Percentiles rank a stretch among this genome's conserved stretches.
Conservation (phyloP, 2,329 filamentous ascomycete genomes). For the Sclerotinia minor region DNA sequence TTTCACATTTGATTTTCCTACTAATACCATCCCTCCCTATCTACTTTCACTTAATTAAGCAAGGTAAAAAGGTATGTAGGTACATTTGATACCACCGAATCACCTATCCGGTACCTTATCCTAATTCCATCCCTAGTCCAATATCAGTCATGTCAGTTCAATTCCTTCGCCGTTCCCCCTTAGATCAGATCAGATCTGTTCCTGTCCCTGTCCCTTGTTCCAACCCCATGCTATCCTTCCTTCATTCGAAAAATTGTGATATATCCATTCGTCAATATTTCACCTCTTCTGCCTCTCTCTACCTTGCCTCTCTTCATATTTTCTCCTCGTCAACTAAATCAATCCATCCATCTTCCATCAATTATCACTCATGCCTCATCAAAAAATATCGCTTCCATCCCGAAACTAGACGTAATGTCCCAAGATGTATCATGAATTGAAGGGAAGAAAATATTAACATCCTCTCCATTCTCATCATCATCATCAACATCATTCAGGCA, state of each 20-base stretch:
- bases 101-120: not conserved
- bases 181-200: no score
- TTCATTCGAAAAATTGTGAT: not conserved
- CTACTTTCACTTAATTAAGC: no score
- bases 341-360: not conserved
- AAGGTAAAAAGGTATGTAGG: not conserved
- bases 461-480: not conserved
- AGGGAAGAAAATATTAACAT: not conserved
- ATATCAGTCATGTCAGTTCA: not conserved
- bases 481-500: conserved; percentile 10
- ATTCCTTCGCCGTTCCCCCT: not conserved
- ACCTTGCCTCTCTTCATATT: not conserved
- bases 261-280: not conserved
- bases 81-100: not conserved
- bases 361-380: not conserved
- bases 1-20: no score
- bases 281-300: not conserved
- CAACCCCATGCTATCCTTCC: not conserved
- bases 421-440: not conserved
- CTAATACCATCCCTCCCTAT: no score
- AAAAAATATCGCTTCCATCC: not conserved
- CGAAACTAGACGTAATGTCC: conserved; percentile 1
- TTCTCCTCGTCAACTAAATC: not conserved
- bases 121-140: conserved; percentile 1
- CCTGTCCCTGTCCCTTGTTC: not conserved